These are phyloP conservation scores for Tuber indicum DNA, from an alignment of 495 filamentous ascomycete species.

Conservation along the genomic window DNA sequence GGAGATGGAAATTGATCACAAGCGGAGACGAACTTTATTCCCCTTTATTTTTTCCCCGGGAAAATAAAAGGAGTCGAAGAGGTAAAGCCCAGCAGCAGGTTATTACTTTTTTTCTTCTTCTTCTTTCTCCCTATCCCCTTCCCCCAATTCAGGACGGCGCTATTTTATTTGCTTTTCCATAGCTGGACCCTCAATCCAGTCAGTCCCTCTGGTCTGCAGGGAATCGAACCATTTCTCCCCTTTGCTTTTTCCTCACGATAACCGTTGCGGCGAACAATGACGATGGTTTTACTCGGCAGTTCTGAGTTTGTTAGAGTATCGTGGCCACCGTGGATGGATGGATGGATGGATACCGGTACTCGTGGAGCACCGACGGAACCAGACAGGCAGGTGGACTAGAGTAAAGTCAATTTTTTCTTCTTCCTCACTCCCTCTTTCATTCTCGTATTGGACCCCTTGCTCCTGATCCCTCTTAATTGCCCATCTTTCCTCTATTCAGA, in stretches of 20 bases:
- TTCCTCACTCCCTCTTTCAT: background rate
- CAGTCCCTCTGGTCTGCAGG: background rate
- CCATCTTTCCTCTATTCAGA: background rate
- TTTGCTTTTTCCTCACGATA: slow-evolving; percentile 2
- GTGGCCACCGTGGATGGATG: background rate
- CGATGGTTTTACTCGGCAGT: slow-evolving; percentile 4
- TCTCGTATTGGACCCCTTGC: background rate
- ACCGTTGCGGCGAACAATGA: slow-evolving; percentile 3
- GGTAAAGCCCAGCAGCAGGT: background rate
- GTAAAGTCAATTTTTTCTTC: background rate
- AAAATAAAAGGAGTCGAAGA: background rate
- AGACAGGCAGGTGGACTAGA: background rate
- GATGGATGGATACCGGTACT: background rate
- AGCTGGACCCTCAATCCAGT: background rate
- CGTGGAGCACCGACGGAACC: background rate
- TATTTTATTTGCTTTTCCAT: background rate
- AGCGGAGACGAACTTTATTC: background rate
- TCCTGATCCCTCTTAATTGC: background rate
- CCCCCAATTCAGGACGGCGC: background rate
- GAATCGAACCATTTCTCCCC: background rate
- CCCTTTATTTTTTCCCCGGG: background rate
- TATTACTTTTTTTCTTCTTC: background rate
- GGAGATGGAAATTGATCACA: background rate
- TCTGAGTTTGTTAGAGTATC: background rate
- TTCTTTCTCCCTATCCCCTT: background rate